Evolutionary conservation across 169 alveolate species (phyloP).

Genomic region (Eimeria tenella): DNA sequence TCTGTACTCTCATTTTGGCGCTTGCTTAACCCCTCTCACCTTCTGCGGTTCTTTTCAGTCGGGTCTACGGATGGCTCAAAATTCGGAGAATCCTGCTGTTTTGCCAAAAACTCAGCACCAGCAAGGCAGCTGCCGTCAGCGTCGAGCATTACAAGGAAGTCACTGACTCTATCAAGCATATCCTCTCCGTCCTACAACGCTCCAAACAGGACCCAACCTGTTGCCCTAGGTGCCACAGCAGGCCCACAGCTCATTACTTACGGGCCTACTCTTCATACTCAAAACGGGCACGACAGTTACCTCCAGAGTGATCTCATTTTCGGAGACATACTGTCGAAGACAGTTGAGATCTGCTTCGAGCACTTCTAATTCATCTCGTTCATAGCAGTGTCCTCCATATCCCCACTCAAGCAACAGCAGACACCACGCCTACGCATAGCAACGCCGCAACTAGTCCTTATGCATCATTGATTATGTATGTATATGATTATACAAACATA

Average conservation of each 20-base stretch:
- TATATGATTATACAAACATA: background rate
- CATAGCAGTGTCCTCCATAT: conserved; percentile 59
- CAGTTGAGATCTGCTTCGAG: conserved; percentile 63
- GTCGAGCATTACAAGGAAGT: conserved; percentile 71
- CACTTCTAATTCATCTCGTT: background rate
- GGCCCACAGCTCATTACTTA: background rate
- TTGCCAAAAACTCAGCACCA: background rate
- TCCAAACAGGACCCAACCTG: background rate
- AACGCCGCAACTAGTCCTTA: background rate
- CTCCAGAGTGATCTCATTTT: conserved; percentile 44
- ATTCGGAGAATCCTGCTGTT: conserved; percentile 33
- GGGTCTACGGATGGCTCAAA: background rate
- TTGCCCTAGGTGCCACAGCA: background rate
- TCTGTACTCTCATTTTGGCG: background rate
- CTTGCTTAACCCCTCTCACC: background rate
- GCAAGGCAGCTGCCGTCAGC: conserved; percentile 70
- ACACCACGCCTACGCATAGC: conserved; percentile 70
- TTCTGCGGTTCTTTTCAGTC: background rate
- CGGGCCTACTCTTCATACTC: background rate
- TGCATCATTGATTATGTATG: background rate
- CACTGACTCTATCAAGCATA: conserved; percentile 42
- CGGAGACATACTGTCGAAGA: conserved; percentile 42
- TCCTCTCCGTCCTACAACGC: background rate
- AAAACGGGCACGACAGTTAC: background rate
- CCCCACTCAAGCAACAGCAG: conserved; percentile 65